Percentiles rank a stretch among this genome's conserved stretches.
Evolutionary conservation across 2,329 filamentous ascomycete genomes (phyloP).

Genomic region (Sarocladium brachiariae): DNA sequence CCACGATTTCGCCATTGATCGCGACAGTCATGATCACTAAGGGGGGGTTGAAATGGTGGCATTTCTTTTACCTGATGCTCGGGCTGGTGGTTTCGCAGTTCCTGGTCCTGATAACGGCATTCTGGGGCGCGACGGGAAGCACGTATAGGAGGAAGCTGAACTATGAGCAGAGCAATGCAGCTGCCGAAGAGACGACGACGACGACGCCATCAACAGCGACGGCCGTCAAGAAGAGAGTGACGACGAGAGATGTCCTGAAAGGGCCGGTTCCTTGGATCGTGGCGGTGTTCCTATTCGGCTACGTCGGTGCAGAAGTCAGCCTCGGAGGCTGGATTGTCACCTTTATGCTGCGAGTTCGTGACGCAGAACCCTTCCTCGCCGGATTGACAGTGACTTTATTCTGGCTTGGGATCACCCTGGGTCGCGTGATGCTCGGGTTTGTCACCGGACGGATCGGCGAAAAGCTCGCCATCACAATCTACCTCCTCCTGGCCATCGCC

Average conservation of each 20-base stretch:
- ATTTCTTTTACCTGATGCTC: conserved; percentile 71
- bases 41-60: conserved; percentile 57
- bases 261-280: conserved; percentile 62
- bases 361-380: conserved; percentile 61
- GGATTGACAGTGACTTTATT: conserved; percentile 75
- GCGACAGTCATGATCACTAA: conserved; percentile 68
- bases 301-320: conserved; percentile 72
- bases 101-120: conserved; percentile 42
- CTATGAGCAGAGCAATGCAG: conserved; percentile 14
- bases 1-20: conserved; percentile 60
- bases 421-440: conserved; percentile 67
- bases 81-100: conserved; percentile 51
- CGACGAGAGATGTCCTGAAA: conserved; percentile 35
- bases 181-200: not conserved
- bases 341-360: conserved; percentile 76
- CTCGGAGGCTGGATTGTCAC: conserved; percentile 70
- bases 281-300: conserved; percentile 67
- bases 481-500: conserved; percentile 56
- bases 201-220: conserved; percentile 14
- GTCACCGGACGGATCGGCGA: conserved; percentile 67
- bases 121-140: conserved; percentile 56
- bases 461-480: conserved; percentile 54
- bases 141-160: conserved; percentile 38
- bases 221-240: conserved; percentile 34
- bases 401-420: conserved; percentile 76